Evolutionary conservation across 352 stramenopile genomes (phyloP), one percentile per base, ranked within the genome.

Genomic region (Phytophthora boehmeriae): DNA sequence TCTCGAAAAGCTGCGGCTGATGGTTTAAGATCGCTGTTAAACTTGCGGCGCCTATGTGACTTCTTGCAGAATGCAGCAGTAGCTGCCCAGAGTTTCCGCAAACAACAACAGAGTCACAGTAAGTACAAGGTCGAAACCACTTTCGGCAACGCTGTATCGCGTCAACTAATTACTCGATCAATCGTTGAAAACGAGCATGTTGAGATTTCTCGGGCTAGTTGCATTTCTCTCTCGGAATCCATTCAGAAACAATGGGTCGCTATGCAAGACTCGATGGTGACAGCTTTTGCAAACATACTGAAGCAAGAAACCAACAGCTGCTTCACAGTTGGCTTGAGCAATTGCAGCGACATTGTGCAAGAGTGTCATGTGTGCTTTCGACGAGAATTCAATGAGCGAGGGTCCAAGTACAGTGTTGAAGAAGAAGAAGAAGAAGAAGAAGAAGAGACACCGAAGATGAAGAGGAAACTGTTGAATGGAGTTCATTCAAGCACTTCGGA

Each of bases 81-180:
- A 20, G 28, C 44, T 23, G 81, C 83, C 3, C 64, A 66, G 8
- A 42, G 28, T 14, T 88, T 79, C 51, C 63, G 61, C 60, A 61
- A 68, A n/a, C 53, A 70, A n/a, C 79, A 92, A 19, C 58, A 61
- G 20, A 52, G 20, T 10, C 58, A 65, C 45, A 80, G 43, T 51
- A 74, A 69, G 45, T 86, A 73, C 46, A 73, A 68, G 25, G 72
- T 93, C 0, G 84, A 93, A 60, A 78, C 76, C 5, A 85, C 78
- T 8, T 93, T 93, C 39, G 82, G 76, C 1, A 93, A 93, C 35
- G 23, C 55, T 19, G 66, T 93, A 3, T 91, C 84, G 11, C 58
- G 52, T 10, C 64, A 71, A n/a, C 56, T 77, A 16, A 60, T 47
- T 5, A 42, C 41, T 9, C 23, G 4, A 6, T 17, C 47, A 46